A percentile compares a stretch with the other conserved stretches of the same genome.
Evolutionary conservation across 306 rosid genomes (phyloP).

Genomic region (Phaseolus lunatus): DNA sequence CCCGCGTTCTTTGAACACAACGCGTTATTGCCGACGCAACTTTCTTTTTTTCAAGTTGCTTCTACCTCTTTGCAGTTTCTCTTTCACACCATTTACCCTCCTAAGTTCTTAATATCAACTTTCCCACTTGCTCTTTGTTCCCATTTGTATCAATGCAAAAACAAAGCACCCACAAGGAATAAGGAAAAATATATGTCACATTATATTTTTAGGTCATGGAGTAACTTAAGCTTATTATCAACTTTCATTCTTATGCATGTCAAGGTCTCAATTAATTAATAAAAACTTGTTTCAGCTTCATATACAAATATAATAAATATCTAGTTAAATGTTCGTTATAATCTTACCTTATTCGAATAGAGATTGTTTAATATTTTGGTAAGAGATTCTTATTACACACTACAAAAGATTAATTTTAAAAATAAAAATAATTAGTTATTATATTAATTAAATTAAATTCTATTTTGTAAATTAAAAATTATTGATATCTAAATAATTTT

Average conservation of each 20-base stretch:
- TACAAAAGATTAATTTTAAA: no score
- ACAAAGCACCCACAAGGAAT: background rate
- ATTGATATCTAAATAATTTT: no score
- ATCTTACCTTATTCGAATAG: no score
- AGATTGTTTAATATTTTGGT: no score
- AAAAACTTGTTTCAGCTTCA: no score
- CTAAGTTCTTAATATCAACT: background rate
- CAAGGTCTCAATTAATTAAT: no score
- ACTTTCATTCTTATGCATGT: background rate
- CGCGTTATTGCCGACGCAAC: slow-evolving; percentile 52
- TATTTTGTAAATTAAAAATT: no score
- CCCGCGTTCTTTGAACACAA: slow-evolving; percentile 41
- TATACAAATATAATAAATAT: no score
- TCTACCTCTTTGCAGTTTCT: background rate
- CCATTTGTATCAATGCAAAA: slow-evolving; percentile 25
- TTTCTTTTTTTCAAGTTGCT: background rate
- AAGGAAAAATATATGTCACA: background rate
- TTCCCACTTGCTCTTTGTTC: slow-evolving; percentile 38
- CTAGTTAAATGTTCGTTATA: no score
- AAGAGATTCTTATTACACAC: no score
- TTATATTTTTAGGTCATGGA: background rate
- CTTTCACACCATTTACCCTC: background rate
- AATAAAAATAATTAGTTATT: no score
- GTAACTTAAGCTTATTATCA: background rate
- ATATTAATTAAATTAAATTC: no score